These are phyloP conservation scores for Nigrospora oryzae DNA, from an alignment of 2,329 filamentous ascomycete genomes.

Conservation along the genomic window DNA sequence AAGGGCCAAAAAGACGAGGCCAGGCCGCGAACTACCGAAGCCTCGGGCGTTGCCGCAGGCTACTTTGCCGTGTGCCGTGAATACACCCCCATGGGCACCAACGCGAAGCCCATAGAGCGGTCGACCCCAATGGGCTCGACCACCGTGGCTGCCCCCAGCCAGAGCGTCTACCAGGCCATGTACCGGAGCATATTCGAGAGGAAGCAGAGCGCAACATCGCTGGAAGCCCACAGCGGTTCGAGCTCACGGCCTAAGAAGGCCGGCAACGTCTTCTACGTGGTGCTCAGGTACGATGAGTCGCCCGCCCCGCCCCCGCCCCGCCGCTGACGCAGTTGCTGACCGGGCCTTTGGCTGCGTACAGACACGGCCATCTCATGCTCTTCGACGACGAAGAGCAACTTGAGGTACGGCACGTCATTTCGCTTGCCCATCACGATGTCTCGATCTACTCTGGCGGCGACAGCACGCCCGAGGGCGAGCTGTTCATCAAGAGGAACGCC, in stretches of 20 bases:
- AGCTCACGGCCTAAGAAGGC: conserved; percentile 54
- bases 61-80: conserved; percentile 95
- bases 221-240: conserved; percentile 37
- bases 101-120: conserved; percentile 85
- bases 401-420: conserved; percentile 93
- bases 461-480: conserved; percentile 76
- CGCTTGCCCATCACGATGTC: conserved; percentile 78
- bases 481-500: conserved; percentile 93
- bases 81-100: conserved; percentile 84
- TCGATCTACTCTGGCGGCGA: conserved; percentile 77
- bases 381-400: conserved; percentile 94
- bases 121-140: conserved; percentile 69
- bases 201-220: conserved; percentile 41
- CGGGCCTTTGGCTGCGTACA: conserved; percentile 21
- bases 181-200: conserved; percentile 93
- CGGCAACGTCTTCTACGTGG: conserved; percentile 88
- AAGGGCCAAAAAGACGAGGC: conserved; percentile 51
- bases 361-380: conserved; percentile 92
- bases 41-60: conserved; percentile 74
- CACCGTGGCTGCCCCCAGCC: conserved; percentile 70
- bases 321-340: not conserved
- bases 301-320: too few relatives aligned
- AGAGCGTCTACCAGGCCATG: conserved; percentile 97
- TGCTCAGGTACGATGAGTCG: conserved; percentile 57
- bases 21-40: conserved; percentile 45